phyloP scores from a whole-genome alignment of 1,139 yeast species.

The Yamadazyma sp. region DNA sequence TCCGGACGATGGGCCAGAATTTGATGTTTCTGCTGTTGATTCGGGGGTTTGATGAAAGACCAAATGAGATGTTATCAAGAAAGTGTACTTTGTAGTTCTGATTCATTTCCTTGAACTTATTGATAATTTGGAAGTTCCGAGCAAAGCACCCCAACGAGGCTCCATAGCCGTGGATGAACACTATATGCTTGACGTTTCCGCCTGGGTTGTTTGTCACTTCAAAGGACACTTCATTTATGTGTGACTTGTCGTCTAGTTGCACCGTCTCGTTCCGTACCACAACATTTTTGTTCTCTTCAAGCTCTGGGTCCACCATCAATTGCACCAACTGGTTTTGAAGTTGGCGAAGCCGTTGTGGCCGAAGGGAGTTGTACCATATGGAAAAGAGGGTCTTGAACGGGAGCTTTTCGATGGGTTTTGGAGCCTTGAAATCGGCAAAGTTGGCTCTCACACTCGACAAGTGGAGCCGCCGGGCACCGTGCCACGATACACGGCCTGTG shows the following conservation, averaged over 20 bases:
- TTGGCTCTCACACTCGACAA: too few species aligned
- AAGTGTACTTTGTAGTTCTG: conserved; percentile 60
- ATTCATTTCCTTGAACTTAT: conserved; percentile 38
- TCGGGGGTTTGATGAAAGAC: conserved; percentile 68
- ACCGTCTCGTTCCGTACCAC: conserved; percentile 21
- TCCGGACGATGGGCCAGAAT: conserved; percentile 23
- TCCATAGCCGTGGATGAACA: conserved; percentile 88
- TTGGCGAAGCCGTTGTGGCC: conserved; percentile 23
- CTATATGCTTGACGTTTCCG: conserved; percentile 43
- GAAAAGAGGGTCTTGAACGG: conserved; percentile 10
- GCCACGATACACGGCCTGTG: too few species aligned
- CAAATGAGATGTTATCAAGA: conserved; percentile 83
- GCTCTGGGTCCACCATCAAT: conserved; percentile 30
- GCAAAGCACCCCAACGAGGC: conserved; percentile 87
- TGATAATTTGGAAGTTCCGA: conserved; percentile 60
- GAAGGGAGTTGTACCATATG: conserved; percentile 35
- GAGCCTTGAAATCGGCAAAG: conserved; percentile 1
- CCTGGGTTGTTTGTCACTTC: conserved; percentile 24
- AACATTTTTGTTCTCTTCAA: conserved; percentile 24
- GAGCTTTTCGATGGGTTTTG: conserved; percentile 7
- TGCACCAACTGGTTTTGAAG: conserved; percentile 39
- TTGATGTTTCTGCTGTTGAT: conserved; percentile 19
- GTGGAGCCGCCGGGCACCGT: too few species aligned
- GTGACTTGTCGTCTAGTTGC: conserved; percentile 26
- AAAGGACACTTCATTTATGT: conserved; percentile 39